These are phyloP conservation scores for Colletotrichum cereale DNA, from an alignment of 2,329 filamentous ascomycete genomes.

Conservation along the genomic window DNA sequence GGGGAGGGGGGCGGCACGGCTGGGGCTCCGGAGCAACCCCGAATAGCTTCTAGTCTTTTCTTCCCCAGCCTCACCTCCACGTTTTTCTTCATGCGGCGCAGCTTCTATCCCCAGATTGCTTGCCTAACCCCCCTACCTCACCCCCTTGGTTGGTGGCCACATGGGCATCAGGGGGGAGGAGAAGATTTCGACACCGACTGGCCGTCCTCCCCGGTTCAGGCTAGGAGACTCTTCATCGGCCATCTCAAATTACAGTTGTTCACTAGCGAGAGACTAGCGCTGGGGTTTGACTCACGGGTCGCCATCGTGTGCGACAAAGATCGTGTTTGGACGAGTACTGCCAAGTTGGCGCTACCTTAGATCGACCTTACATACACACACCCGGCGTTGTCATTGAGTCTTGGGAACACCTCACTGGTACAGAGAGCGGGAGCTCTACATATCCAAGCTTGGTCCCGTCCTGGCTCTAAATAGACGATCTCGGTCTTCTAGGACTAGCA, in stretches of 20 bases:
- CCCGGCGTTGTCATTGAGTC: neutral
- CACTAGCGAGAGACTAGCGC: constrained; percentile 28
- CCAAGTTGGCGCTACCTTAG: constrained; percentile 29
- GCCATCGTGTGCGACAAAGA: constrained; percentile 1
- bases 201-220: constrained; percentile 19
- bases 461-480: neutral
- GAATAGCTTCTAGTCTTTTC: constrained; percentile 19
- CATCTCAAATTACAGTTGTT: constrained; percentile 28
- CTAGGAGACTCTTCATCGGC: constrained; percentile 11
- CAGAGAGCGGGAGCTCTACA: constrained; percentile 9
- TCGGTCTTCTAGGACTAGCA: constrained; percentile 21
- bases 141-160: constrained; percentile 10
- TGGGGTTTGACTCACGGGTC: neutral
- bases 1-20: too few species aligned
- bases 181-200: constrained; percentile 27
- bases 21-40: constrained; percentile 16
- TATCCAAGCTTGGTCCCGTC: constrained; percentile 20
- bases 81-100: neutral
- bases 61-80: neutral
- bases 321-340: constrained; percentile 24
- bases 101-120: constrained; percentile 10
- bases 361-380: neutral
- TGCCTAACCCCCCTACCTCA: neutral
- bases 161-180: neutral
- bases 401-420: constrained; percentile 10